Conservation (phyloP, 1,284 basidiomycete genomes). For the Ceratobasidium sp. region DNA sequence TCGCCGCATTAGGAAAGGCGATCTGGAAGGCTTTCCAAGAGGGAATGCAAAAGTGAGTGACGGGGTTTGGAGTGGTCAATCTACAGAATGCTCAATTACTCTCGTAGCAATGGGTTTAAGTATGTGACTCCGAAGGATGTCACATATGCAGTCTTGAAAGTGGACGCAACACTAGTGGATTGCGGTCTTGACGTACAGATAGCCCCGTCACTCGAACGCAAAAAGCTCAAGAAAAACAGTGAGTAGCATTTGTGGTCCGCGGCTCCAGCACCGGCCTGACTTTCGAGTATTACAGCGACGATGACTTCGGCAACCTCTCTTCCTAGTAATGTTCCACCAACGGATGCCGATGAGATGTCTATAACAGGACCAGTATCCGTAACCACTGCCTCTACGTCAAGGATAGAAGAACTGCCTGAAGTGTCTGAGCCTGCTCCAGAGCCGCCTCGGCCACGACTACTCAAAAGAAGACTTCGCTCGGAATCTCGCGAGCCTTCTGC, state of each 20-base stretch:
- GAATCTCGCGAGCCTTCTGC: conserved; percentile 9
- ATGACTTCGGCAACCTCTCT: conserved; percentile 1
- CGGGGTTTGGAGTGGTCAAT: too few relatives aligned
- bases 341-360: conserved; percentile 24
- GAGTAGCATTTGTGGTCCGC: neutral
- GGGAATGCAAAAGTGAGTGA: conserved; percentile 34
- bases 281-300: neutral
- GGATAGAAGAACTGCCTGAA: neutral
- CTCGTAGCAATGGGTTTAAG: conserved; percentile 29
- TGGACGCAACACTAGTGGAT: conserved; percentile 18
- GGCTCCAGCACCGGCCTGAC: neutral
- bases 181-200: conserved; percentile 13
- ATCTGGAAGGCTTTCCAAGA: conserved; percentile 27
- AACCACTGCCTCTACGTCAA: neutral
- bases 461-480: conserved; percentile 16
- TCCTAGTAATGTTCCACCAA: conserved; percentile 22
- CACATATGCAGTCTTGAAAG: conserved; percentile 16
- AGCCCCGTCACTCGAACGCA: neutral
- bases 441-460: conserved; percentile 10
- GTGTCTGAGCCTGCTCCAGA: conserved; percentile 21
- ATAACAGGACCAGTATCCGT: conserved; percentile 5
- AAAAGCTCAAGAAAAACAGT: conserved; percentile 13
- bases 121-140: conserved; percentile 29
- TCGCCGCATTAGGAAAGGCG: conserved; percentile 1
- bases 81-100: neutral